Evolutionary conservation across 257 asterid genomes (phyloP).

Genomic region (Solanum microdontum): DNA sequence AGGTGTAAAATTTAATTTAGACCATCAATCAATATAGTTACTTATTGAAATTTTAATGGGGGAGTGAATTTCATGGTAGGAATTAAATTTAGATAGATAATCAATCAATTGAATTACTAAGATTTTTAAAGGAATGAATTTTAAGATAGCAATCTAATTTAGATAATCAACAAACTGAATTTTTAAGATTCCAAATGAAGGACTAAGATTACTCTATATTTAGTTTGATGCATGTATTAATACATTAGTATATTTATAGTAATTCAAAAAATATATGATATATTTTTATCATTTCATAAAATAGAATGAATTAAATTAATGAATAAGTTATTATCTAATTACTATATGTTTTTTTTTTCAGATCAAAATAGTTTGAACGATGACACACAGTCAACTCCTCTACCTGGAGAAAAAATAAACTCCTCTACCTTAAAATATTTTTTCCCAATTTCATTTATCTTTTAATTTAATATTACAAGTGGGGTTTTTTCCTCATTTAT

Average conservation of each 20-base stretch:
- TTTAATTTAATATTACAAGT: no score
- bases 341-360: background rate
- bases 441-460: no score
- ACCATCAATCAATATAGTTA: background rate
- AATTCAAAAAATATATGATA: background rate
- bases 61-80: background rate
- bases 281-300: background rate
- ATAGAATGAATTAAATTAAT: background rate
- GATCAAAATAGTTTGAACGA: background rate
- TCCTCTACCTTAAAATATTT: no score
- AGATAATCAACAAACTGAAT: background rate
- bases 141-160: background rate
- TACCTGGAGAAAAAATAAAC: no score
- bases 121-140: rapidly evolving
- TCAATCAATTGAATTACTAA: background rate
- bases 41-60: background rate
- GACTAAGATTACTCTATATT: background rate
- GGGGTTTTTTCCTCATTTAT: no score
- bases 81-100: background rate
- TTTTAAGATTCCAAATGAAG: background rate
- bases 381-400: background rate
- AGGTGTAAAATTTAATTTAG: background rate
- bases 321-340: background rate
- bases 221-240: background rate
- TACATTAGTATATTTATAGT: background rate